A percentile compares a stretch with the other conserved stretches of the same genome.
Conservation (phyloP, 345 rosid genomes). For the Trapa bicornis region DNA sequence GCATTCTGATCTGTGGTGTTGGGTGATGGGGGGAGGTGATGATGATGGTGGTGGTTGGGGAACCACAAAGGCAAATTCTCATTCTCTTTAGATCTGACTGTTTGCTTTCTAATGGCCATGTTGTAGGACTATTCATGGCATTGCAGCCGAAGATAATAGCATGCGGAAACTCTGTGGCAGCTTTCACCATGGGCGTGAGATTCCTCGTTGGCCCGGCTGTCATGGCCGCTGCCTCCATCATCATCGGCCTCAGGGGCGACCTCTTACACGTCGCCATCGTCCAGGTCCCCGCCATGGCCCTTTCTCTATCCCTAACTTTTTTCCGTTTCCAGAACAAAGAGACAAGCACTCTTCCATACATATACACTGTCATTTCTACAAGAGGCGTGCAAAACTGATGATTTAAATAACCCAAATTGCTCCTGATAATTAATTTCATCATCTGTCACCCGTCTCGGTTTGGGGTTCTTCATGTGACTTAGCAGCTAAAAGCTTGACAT, state of each 20-base stretch:
- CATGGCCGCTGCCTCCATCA: conserved; percentile 87
- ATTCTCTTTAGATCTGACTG: conserved; percentile 1
- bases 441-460: no score
- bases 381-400: no score
- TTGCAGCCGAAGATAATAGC: conserved; percentile 96
- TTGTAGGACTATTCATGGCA: conserved; percentile 91
- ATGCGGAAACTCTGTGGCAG: conserved; percentile 78
- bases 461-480: no score
- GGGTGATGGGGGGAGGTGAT: conserved; percentile 1
- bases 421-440: no score
- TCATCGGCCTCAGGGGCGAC: conserved; percentile 66
- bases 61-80: not conserved
- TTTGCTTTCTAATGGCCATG: not conserved
- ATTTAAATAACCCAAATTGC: no score
- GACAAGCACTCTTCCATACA: no score
- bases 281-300: conserved; percentile 35
- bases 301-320: not conserved
- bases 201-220: conserved; percentile 92
- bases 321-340: no score
- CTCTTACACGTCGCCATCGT: conserved; percentile 88
- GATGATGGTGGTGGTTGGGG: not conserved
- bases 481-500: no score
- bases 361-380: no score
- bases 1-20: not conserved
- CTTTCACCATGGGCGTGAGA: conserved; percentile 85